phyloP scores from a whole-genome alignment of 352 stramenopile genomes.

The Globisporangium recalcitrans region DNA sequence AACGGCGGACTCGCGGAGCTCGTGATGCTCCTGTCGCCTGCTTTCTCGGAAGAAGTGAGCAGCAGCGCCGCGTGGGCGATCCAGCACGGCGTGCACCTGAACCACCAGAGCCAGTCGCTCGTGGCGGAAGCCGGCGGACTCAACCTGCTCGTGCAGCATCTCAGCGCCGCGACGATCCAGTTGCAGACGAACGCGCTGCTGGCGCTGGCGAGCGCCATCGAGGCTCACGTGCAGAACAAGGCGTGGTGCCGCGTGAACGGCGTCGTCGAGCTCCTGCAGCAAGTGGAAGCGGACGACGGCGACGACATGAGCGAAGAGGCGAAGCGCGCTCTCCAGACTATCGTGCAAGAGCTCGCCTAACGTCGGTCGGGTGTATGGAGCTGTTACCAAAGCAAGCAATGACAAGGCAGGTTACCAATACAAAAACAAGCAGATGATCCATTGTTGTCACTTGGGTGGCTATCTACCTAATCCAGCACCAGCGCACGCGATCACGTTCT shows the following conservation, averaged over 20 bases:
- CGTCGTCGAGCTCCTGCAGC: slow-evolving; percentile 31
- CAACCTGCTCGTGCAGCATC: slow-evolving; percentile 49
- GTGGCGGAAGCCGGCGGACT: slow-evolving; percentile 55
- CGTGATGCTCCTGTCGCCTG: slow-evolving; percentile 55
- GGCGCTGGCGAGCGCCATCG: slow-evolving; percentile 51
- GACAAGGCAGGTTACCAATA: neutral
- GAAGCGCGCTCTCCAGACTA: slow-evolving; percentile 37
- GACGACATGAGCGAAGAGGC: slow-evolving; percentile 53
- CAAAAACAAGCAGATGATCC: neutral
- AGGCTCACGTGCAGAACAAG: slow-evolving; percentile 44
- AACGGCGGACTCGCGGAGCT: slow-evolving; percentile 50
- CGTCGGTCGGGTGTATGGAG: too few species aligned
- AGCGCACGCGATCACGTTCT: neutral
- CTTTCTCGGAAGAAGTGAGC: slow-evolving; percentile 61
- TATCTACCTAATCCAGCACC: slow-evolving; percentile 5
- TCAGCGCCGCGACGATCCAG: slow-evolving; percentile 33
- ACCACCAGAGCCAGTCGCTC: slow-evolving; percentile 56
- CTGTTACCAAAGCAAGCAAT: neutral
- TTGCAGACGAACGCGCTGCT: slow-evolving; percentile 70
- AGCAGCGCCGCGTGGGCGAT: slow-evolving; percentile 73
- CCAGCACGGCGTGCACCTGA: slow-evolving; percentile 60
- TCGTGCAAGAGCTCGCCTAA: slow-evolving; percentile 41
- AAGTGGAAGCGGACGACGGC: slow-evolving; percentile 36
- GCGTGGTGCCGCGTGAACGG: slow-evolving; percentile 40
- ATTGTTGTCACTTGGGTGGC: neutral